Base-by-base conservation (phyloP, 106 monocot species). In the Allium fistulosum region DNA sequence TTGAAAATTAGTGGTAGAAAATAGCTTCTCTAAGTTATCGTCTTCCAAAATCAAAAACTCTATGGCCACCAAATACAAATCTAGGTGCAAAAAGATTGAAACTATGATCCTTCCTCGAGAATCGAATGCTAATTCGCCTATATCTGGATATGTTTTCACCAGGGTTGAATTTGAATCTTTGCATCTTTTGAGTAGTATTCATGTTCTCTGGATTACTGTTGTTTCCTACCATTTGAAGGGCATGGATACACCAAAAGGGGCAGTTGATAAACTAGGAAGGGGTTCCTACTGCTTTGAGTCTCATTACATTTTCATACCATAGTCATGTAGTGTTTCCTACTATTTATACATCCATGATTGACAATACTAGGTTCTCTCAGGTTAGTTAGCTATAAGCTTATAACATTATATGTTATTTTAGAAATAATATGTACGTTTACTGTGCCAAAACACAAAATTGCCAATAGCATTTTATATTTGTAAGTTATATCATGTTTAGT, bases 271-370 rank as follows among this genome's bases (percentile, higher is more conserved):
- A 74, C 3, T 82, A 74, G 84, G 59, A 49, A 16, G 93, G 90
- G 10, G 58, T 94, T 0, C 84, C 89, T 0, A 87, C 78, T 58
- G 79, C 89, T 8, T 16, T 76, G 17, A 87, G 93, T 11, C 66
- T 90, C 74, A 86, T 64, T 49, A 70, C 81, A 4, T 80, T 90
- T 5, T 90, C 83, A 58, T 90, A 76, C 74, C 71, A 80, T 37
- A 80, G 90, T 14, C 90, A 90, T 78, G 83, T 85, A 2, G 80
- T 90, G 8, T 90, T 85, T 55, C 90, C 90, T 1, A 90, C 89
- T 46, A 86, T 53, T 11, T 93, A 93, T 61, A 59, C 58, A 7
- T 59, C 2, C 7, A 59, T 59, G 58, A 59, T 7, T n/a, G 58
- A 59, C 58, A 59, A 17, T 0, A 14, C 15, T 8, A 59, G 17